phyloP scores from a whole-genome alignment of 441 rosid genomes.

The Bruguiera hainesii region DNA sequence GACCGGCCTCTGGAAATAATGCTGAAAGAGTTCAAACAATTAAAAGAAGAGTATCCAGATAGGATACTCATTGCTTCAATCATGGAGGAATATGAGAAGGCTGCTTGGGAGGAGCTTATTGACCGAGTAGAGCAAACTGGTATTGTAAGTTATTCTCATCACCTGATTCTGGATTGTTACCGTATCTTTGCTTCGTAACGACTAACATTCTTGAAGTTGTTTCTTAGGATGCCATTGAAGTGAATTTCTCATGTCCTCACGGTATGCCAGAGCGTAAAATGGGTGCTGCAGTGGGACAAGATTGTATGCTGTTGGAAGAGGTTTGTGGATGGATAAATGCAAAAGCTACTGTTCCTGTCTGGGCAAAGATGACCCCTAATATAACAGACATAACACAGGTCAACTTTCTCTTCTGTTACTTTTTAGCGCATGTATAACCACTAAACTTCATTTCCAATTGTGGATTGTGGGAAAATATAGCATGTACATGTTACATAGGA shows the following conservation, averaged over 20 bases:
- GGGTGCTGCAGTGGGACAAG: slow-evolving; percentile 99
- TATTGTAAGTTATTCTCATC: slow-evolving; percentile 50
- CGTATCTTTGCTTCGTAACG: neutral
- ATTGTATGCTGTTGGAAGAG: slow-evolving; percentile 75
- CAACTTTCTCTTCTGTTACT: slow-evolving; percentile 10
- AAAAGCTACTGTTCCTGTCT: slow-evolving; percentile 93
- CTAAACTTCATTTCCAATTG: slow-evolving; percentile 1
- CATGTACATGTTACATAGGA: neutral
- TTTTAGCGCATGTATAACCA: neutral
- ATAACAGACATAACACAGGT: slow-evolving; percentile 93
- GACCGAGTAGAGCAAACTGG: slow-evolving; percentile 97
- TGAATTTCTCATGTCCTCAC: slow-evolving; percentile 96
- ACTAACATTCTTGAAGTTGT: slow-evolving; percentile 2
- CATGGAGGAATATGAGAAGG: slow-evolving; percentile 91
- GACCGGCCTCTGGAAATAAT: slow-evolving; percentile 89
- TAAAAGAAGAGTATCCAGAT: slow-evolving; percentile 82
- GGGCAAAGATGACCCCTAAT: slow-evolving; percentile 99
- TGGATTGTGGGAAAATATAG: neutral
- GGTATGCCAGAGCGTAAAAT: slow-evolving; percentile 98
- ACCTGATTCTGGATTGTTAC: neutral
- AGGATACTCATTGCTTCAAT: slow-evolving; percentile 91
- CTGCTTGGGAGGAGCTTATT: slow-evolving; percentile 93
- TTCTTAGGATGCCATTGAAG: slow-evolving; percentile 82
- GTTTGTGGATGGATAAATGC: slow-evolving; percentile 95
- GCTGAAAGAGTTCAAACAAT: slow-evolving; percentile 76